Evolutionary conservation across 106 monocot genomes (phyloP), one percentile per base, ranked within the genome.

Genomic region (Apostasia shenzhenica): DNA sequence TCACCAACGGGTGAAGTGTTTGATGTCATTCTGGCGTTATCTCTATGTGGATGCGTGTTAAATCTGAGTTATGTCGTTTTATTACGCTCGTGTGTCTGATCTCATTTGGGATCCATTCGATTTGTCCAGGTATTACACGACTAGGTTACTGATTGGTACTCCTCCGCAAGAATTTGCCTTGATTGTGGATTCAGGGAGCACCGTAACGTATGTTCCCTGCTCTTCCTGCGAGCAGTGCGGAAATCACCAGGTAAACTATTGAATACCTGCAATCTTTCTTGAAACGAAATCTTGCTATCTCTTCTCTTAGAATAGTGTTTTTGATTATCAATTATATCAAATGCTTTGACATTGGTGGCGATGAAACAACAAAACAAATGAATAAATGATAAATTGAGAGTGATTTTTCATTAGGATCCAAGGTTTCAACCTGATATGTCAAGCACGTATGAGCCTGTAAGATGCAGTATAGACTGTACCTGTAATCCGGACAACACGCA

Each of bases 171-270:
- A 83, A 12, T 90, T 90, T 40, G 82, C 89, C 2, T 58, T 90
- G 45, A 90, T 90, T 5, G 89, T 90, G 46, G 89, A 90, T 73
- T 78, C 89, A 2, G 89, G 89, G 41, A 90, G 89, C 66, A 90
- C 85, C 2, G 85, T 83, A 45, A 90, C 89, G 7, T 90, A 90
- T 42, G 89, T 90, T 47, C 89, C 89, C 2, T 90, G 89, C 63
- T 72, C 82, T 41, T 73, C 82, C 43, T 90, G 89, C 45, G 80
- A 82, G 69, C 89, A 85, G 60, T 90, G 89, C 58, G 89, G 89
- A 7, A 72, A 83, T 48, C 89, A 90, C 67, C 89, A 90, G 82
- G 89, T 71, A 58, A 52, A 73, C 51, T 66, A 40, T 38, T 11
- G 52, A 52, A 10, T 52, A 6, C 52, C 11, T 54, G 5, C 53